Percentiles rank a stretch among this genome's conserved stretches.
Evolutionary conservation across 805 yeast genomes (phyloP).

Genomic region (Monosporozyma solicola): DNA sequence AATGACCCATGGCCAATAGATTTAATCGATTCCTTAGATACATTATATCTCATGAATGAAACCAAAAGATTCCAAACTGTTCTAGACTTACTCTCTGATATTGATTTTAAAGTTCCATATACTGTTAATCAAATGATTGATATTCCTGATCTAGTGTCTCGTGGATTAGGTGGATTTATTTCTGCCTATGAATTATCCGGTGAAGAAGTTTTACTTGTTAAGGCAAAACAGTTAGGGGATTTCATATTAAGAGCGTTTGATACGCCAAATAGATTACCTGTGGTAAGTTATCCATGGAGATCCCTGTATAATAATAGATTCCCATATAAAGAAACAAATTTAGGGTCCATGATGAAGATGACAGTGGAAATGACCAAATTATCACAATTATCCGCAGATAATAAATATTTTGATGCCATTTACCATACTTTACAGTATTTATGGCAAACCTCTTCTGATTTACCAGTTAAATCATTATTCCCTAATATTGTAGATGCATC

Average conservation of each 20-base stretch:
- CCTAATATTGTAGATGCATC: slow-evolving; percentile 41
- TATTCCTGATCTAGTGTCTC: slow-evolving; percentile 33
- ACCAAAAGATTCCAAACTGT: slow-evolving; percentile 33
- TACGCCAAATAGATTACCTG: slow-evolving; percentile 49
- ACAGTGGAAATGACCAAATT: slow-evolving; percentile 45
- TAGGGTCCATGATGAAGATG: slow-evolving; percentile 43
- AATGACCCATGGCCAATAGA: slow-evolving; percentile 37
- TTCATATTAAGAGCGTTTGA: slow-evolving; percentile 47
- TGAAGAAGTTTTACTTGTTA: slow-evolving; percentile 26
- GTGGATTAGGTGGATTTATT: slow-evolving; percentile 45
- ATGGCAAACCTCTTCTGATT: slow-evolving; percentile 28
- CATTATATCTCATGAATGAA: slow-evolving; percentile 40
- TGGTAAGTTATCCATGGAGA: slow-evolving; percentile 37
- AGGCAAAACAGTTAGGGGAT: slow-evolving; percentile 41
- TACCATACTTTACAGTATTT: slow-evolving; percentile 36
- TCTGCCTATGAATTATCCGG: slow-evolving; percentile 43
- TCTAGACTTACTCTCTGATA: slow-evolving; percentile 27
- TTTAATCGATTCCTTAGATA: slow-evolving; percentile 43
- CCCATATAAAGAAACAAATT: slow-evolving; percentile 30
- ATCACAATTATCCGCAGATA: slow-evolving; percentile 41
- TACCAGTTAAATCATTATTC: slow-evolving; percentile 35
- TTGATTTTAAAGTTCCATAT: slow-evolving; percentile 36
- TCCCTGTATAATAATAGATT: slow-evolving; percentile 30
- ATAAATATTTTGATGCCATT: slow-evolving; percentile 42
- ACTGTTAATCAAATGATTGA: slow-evolving; percentile 41